Evolutionary conservation across 371 early-diverging fungal genomes (phyloP), one percentile per base, ranked within the genome.

Genomic region (Lichtheimia ramosa): DNA sequence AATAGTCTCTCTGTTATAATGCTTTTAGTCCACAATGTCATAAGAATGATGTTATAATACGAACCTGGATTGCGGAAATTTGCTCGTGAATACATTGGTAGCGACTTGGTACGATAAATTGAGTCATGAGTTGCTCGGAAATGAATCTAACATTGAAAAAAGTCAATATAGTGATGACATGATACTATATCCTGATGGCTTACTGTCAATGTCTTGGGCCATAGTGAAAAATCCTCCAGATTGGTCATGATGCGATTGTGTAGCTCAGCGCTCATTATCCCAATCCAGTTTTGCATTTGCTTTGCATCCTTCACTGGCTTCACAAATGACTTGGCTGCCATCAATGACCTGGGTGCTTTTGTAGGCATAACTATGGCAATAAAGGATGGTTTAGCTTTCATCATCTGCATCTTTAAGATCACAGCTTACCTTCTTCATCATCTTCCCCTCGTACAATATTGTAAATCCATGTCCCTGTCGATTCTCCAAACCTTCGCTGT

Each of bases 401-500:
- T 15, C 15, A n/a, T 15, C 0, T 48, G 39, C 20, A 7, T 48
- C 7, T 43, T 21, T 8, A 2, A 10, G 16, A 14, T 20, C 14
- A 39, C 13, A 16, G 39, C 24, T 63, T 66, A 83, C 83, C 85
- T 66, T 77, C 78, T 56, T 82, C 84, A 46, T 72, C 48, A 59
- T 87, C 87, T 15, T 86, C 75, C 0, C 91, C 91, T 5, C 91
- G 80, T 43, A 74, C 71, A 16, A 88, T 83, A 60, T 86, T 68
- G 58, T 86, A 83, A 5, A 88, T 55, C 84, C 86, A 89, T 10
- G 54, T 23, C 15, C 85, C 85, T 6, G 73, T 69, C 2, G 73
- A 71, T 15, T 63, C 57, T 8, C 81, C 83, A 59, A 77, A 77
- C 57, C 63, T 70, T 1, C 25, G 14, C 58, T 76, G 77, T 24